Evolutionary conservation across 2,329 filamentous ascomycete species (phyloP).

Genomic region (Neurospora sp.): DNA sequence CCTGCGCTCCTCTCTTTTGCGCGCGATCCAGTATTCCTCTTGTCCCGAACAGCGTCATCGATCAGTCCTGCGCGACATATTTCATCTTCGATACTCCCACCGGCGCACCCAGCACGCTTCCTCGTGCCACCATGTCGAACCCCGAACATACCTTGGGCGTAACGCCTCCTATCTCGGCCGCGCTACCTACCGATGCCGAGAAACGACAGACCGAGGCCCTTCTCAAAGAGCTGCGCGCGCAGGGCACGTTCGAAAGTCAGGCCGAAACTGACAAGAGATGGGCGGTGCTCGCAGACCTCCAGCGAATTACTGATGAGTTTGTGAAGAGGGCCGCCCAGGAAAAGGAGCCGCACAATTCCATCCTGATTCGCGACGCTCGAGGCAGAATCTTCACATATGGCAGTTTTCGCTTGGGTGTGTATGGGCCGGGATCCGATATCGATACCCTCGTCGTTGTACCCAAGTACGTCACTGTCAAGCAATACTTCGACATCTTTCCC

Average conservation of each 20-base stretch:
- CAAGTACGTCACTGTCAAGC: slow-evolving; percentile 76
- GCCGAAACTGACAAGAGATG: slow-evolving; percentile 74
- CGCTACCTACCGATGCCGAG: slow-evolving; percentile 68
- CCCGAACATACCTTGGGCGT: slow-evolving; percentile 45
- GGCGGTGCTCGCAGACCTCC: slow-evolving; percentile 65
- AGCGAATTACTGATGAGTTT: slow-evolving; percentile 75
- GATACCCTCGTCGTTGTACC: slow-evolving; percentile 91
- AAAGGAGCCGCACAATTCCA: slow-evolving; percentile 62
- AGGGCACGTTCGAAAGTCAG: slow-evolving; percentile 84
- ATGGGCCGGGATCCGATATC: slow-evolving; percentile 92
- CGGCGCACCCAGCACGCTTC: not conserved
- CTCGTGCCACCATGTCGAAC: slow-evolving; percentile 13
- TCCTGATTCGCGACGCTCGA: slow-evolving; percentile 71
- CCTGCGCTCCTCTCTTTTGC: not conserved
- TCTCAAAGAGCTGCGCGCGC: slow-evolving; percentile 71
- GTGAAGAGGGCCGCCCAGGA: slow-evolving; percentile 69
- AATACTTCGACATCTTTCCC: slow-evolving; percentile 92
- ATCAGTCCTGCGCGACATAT: not conserved
- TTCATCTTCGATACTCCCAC: not conserved
- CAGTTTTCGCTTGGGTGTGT: slow-evolving; percentile 89
- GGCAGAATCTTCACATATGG: slow-evolving; percentile 95
- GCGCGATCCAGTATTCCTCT: not conserved
- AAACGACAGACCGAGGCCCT: slow-evolving; percentile 68
- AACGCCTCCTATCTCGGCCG: slow-evolving; percentile 72
- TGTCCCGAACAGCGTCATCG: not conserved